Base-by-base conservation (phyloP, 495 filamentous ascomycete genomes). In the Neurospora sp. region DNA sequence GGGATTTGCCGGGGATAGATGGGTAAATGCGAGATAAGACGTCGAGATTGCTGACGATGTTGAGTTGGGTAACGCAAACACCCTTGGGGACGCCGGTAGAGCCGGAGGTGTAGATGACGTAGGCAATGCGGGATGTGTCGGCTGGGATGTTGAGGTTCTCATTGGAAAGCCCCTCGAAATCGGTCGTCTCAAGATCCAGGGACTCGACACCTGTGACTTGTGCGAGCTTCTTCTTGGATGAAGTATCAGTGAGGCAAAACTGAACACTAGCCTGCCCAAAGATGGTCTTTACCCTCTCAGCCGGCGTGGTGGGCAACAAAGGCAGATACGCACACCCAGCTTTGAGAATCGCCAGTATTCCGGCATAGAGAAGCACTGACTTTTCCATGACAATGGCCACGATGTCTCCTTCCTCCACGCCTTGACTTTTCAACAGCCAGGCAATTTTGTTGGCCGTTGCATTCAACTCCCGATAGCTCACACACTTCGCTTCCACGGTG, bases 291-390 rank as follows among this genome's bases (percentile, higher is more conserved):
- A 90, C 81, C 44, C 89, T 83, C 37, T 88, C 81, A 0, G 72
- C 35, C 3, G 93, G 91, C 0, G 88, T 89, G n/a, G 83, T 86
- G 12, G 91, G 88, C 1, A 89, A 84, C 16, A 96, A 81, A 0
- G 92, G 91, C 61, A 95, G 79, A 78, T 95, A 93, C 39, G 90
- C 93, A 71, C 89, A 90, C 10, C 92, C 92, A 14, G 87, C 81
- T 73, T 95, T 94, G 4, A 92, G 76, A 20, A 91, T 85, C 0
- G 90, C 93, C 31, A 96, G 82, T 35, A 95, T 90, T 0, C 89
- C 84, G 31, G 89, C 82, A 77, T 94, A 95, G 0, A 93, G 80
- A 7, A 89, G 80, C 3, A 89, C 73, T 0, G 88, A 91, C 74
- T 93, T 93, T 35, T 93, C 87, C 86, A 94, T 89, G 31, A 88